A percentile compares a stretch with the other conserved stretches of the same genome.
These are phyloP conservation scores for Aspergillus tamarii DNA, from an alignment of 2,329 filamentous ascomycete genomes.

Conservation along the genomic window DNA sequence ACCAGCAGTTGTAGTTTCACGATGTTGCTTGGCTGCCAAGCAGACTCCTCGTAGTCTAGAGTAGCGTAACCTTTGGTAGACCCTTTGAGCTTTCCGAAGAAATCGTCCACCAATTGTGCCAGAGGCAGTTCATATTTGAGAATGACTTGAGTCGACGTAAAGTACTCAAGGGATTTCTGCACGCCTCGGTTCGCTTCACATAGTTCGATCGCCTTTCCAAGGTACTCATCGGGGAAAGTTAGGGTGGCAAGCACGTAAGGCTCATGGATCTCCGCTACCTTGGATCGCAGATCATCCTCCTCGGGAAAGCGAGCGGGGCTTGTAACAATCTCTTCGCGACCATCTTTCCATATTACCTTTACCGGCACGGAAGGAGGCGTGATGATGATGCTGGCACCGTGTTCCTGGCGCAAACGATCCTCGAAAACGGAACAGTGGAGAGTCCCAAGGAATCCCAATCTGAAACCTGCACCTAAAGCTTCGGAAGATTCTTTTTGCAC, in stretches of 20 bases:
- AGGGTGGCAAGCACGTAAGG: constrained; percentile 82
- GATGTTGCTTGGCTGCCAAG: constrained; percentile 77
- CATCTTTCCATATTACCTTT: constrained; percentile 77
- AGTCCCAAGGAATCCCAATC: constrained; percentile 92
- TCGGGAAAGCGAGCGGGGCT: constrained; percentile 91
- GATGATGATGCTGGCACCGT: constrained; percentile 93
- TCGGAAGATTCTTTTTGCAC: constrained; percentile 93
- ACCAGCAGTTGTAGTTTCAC: constrained; percentile 91
- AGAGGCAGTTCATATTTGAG: constrained; percentile 89
- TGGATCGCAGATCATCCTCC: constrained; percentile 58
- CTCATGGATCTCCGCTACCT: constrained; percentile 67
- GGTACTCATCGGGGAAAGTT: constrained; percentile 89
- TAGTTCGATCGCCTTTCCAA: constrained; percentile 91
- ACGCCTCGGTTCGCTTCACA: constrained; percentile 88
- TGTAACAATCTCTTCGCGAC: constrained; percentile 75
- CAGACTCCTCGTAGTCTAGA: constrained; percentile 94
- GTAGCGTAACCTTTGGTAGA: constrained; percentile 93
- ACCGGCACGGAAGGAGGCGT: constrained; percentile 95
- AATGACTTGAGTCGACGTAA: constrained; percentile 89
- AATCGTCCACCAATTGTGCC: constrained; percentile 89
- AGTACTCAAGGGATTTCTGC: constrained; percentile 87
- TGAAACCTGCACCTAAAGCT: constrained; percentile 90
- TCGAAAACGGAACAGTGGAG: constrained; percentile 99
- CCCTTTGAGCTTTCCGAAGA: constrained; percentile 95
- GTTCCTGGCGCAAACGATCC: constrained; percentile 89